Conservation (phyloP, 352 stramenopile genomes). For the Phytophthora cactorum region DNA sequence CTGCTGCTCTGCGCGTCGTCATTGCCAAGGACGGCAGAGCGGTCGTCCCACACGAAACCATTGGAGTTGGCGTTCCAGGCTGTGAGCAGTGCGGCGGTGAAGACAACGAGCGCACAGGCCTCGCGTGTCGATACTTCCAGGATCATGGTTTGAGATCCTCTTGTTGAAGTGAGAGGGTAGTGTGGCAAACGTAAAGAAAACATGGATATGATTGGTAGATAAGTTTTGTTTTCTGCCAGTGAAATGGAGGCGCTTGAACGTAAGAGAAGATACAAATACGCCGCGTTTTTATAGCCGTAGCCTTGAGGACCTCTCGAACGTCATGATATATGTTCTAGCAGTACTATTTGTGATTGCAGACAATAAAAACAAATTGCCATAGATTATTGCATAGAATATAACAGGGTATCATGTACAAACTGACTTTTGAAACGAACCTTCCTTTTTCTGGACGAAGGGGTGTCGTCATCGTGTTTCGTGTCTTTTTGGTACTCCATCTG, state of each 20-base stretch:
- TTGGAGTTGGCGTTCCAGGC: conserved; percentile 61
- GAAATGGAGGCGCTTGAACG: not conserved
- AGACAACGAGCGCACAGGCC: conserved; percentile 25
- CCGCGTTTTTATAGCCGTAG: conserved; percentile 36
- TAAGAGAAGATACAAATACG: conserved; percentile 11
- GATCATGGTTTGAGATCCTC: conserved; percentile 15
- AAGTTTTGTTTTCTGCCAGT: conserved; percentile 15
- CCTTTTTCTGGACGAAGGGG: conserved; percentile 16
- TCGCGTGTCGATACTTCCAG: conserved; percentile 27
- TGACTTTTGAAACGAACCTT: not conserved
- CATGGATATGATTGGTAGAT: not conserved
- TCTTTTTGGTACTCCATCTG: conserved; percentile 15
- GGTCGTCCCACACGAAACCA: conserved; percentile 92
- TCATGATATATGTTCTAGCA: not conserved
- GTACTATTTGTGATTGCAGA: not conserved
- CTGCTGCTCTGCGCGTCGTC: conserved; percentile 50
- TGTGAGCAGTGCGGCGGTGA: conserved; percentile 46
- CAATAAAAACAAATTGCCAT: no score
- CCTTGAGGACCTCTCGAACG: conserved; percentile 1
- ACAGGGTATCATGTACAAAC: not conserved
- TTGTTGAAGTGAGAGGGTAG: conserved; percentile 9
- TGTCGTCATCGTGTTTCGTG: conserved; percentile 38
- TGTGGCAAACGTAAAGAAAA: not conserved
- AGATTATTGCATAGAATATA: not conserved
- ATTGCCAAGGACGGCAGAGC: conserved; percentile 79